Percentiles rank a stretch among this genome's conserved stretches.
Evolutionary conservation across 192 early-diverging fungal genomes (phyloP).

Genomic region (Entomortierella beljakovae): DNA sequence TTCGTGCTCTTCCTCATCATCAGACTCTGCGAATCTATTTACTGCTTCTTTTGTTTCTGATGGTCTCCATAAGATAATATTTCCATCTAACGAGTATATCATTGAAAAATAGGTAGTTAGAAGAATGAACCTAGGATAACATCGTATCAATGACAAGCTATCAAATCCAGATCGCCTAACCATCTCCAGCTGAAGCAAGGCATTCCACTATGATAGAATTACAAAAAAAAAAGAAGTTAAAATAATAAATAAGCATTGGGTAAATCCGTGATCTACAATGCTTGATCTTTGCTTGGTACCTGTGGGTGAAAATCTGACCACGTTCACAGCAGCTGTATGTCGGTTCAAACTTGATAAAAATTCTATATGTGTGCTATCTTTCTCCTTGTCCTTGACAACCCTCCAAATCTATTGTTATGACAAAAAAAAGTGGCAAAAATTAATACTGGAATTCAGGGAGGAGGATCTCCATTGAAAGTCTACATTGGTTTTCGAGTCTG

Average conservation of each 20-base stretch:
- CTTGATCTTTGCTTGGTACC: constrained; percentile 37
- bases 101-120: no score
- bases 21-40: constrained; percentile 57
- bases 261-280: no score
- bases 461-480: background rate
- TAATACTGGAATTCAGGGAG: background rate
- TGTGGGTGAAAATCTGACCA: constrained; percentile 88
- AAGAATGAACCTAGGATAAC: no score
- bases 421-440: background rate
- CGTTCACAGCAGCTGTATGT: constrained; percentile 92
- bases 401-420: constrained; percentile 67
- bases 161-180: constrained; percentile 53
- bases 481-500: constrained; percentile 9
- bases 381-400: constrained; percentile 55
- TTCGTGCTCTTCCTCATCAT: constrained; percentile 72
- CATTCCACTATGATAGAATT: constrained; percentile 55
- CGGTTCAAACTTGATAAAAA: constrained; percentile 86
- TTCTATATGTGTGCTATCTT: constrained; percentile 69
- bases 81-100: constrained; percentile 77
- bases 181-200: constrained; percentile 92
- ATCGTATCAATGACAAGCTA: no score
- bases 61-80: constrained; percentile 87
- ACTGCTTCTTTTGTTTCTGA: constrained; percentile 62
- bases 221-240: background rate
- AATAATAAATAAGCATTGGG: background rate